These are phyloP conservation scores for Hemisphaericaspora lyxosophila DNA, from an alignment of 1,139 yeast genomes.

Conservation along the genomic window DNA sequence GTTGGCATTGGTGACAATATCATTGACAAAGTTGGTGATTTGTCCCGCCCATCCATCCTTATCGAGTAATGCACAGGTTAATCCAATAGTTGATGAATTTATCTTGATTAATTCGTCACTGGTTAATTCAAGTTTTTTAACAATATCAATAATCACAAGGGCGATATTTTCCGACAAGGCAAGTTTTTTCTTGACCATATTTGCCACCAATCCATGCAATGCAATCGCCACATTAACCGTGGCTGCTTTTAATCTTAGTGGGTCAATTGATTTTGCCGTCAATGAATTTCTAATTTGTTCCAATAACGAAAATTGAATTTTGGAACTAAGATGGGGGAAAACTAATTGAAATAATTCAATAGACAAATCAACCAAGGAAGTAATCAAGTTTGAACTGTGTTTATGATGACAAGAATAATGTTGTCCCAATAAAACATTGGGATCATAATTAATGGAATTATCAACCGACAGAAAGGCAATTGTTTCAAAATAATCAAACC, in stretches of 20 bases:
- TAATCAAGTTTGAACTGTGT: conserved; percentile 35
- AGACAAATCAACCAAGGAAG: conserved; percentile 70
- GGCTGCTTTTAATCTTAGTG: conserved; percentile 48
- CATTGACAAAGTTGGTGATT: conserved; percentile 55
- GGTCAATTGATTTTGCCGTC: conserved; percentile 29
- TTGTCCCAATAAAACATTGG: conserved; percentile 28
- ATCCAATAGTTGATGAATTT: conserved; percentile 70
- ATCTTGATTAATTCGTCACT: conserved; percentile 43
- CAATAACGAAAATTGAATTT: conserved; percentile 80
- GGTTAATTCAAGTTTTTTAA: conserved; percentile 47
- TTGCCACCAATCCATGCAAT: conserved; percentile 54
- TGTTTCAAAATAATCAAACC: conserved; percentile 38
- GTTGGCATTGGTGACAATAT: conserved; percentile 49
- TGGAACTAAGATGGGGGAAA: conserved; percentile 72
- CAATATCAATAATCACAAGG: conserved; percentile 54
- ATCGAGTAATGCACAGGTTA: conserved; percentile 46
- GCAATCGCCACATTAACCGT: conserved; percentile 64
- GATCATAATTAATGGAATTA: conserved; percentile 36
- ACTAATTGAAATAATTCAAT: conserved; percentile 72
- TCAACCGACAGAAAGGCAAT: conserved; percentile 25
- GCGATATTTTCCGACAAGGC: conserved; percentile 47
- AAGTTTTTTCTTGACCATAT: conserved; percentile 25
- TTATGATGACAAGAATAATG: conserved; percentile 26
- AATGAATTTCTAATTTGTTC: conserved; percentile 70
- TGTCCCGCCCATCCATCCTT: conserved; percentile 43